phyloP scores from a whole-genome alignment of 139 green algal genomes.

The Auxenochlorella pyrenoidosa region DNA sequence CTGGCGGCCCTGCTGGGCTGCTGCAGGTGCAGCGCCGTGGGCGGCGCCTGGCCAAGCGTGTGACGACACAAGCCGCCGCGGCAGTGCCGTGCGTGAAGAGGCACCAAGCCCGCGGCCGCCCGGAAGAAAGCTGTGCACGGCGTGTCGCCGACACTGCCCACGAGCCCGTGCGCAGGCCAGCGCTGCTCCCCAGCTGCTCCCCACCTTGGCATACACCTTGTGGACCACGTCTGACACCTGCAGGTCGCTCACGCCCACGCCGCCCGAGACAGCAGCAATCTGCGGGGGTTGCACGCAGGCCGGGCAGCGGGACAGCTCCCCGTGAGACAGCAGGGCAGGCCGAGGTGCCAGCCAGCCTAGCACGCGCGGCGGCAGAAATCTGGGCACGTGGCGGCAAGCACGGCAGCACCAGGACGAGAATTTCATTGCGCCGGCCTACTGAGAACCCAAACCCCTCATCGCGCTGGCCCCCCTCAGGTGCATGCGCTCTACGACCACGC shows the following conservation, averaged over 20 bases:
- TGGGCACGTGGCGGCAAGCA: not conserved
- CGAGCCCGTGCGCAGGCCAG: too few relatives aligned
- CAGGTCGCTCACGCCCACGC: slow-evolving; percentile 6
- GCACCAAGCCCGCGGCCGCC: too few relatives aligned
- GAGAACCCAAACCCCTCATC: too few relatives aligned
- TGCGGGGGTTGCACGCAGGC: not conserved
- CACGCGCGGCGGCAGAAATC: not conserved
- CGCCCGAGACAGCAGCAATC: not conserved
- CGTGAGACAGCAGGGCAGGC: not conserved
- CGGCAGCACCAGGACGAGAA: not conserved
- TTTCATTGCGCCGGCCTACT: too few relatives aligned
- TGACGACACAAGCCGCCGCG: too few relatives aligned
- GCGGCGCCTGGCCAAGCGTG: too few relatives aligned
- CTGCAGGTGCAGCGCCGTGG: not conserved
- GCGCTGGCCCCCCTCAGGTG: too few relatives aligned
- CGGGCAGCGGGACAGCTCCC: not conserved
- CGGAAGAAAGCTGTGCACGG: too few relatives aligned
- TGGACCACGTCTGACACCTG: slow-evolving; percentile 46
- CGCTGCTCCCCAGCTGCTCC: not conserved
- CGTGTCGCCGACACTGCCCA: too few relatives aligned
- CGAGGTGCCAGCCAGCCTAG: not conserved
- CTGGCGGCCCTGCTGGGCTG: not conserved
- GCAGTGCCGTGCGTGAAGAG: too few relatives aligned
- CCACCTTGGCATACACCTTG: slow-evolving; percentile 50
- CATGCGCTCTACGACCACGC: too few relatives aligned